Evolutionary conservation across 768 basidiomycete species (phyloP).

Genomic region (Lyophyllum semitale): DNA sequence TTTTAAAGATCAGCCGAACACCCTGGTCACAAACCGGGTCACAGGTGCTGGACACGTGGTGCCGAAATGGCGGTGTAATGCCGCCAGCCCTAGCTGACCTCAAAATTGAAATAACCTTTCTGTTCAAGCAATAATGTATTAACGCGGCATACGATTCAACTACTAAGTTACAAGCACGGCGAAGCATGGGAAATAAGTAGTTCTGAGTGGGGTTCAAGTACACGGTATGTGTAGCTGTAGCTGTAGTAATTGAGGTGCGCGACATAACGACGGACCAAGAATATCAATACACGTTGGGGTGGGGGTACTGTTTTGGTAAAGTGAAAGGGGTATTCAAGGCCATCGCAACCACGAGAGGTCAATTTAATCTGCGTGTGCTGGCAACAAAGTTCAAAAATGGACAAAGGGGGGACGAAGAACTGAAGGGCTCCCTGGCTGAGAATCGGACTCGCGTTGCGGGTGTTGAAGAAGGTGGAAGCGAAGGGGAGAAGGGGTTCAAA

Average conservation of each 20-base stretch:
- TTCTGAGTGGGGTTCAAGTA: constrained; percentile 7
- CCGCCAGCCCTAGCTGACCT: too few relatives aligned
- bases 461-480: neutral
- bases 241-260: neutral
- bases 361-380: constrained; percentile 17
- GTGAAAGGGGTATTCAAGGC: constrained; percentile 19
- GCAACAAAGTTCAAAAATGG: constrained; percentile 8
- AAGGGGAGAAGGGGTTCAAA: neutral
- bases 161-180: constrained; percentile 18
- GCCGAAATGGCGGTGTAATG: too few relatives aligned
- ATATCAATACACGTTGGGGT: constrained; percentile 16
- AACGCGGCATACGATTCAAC: constrained; percentile 12
- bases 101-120: neutral
- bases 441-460: neutral
- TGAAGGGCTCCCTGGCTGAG: constrained; percentile 1
- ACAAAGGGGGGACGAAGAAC: neutral
- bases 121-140: constrained; percentile 3
- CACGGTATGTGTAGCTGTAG: constrained; percentile 3
- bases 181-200: neutral
- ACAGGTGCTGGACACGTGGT: too few relatives aligned
- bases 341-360: constrained; percentile 17
- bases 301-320: constrained; percentile 14
- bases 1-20: too few relatives aligned
- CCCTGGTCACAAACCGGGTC: too few relatives aligned
- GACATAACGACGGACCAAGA: constrained; percentile 16